phyloP scores from a whole-genome alignment of 768 basidiomycete species.

The Pulveroboletus sp. region DNA sequence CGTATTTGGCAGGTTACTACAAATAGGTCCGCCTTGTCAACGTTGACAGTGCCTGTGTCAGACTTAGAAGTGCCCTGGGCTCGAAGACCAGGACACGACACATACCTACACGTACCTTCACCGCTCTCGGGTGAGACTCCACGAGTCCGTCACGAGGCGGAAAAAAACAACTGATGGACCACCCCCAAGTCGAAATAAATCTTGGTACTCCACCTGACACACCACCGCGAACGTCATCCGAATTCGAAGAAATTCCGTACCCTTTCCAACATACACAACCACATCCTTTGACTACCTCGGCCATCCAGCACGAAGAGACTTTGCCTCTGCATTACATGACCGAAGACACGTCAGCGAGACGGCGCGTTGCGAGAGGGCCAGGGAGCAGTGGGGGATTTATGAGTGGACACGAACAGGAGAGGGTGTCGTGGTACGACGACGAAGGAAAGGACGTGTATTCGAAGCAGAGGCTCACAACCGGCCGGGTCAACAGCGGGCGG shows the following conservation, averaged over 20 bases:
- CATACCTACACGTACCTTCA: background rate
- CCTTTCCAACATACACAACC: slow-evolving; percentile 37
- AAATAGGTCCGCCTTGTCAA: slow-evolving; percentile 10
- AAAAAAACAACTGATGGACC: slow-evolving; percentile 46
- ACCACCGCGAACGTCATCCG: slow-evolving; percentile 50
- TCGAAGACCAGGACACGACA: background rate
- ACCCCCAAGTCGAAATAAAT: slow-evolving; percentile 64
- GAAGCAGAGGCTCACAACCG: slow-evolving; percentile 38
- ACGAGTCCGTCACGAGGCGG: slow-evolving; percentile 9
- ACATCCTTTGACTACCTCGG: slow-evolving; percentile 26
- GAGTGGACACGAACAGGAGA: slow-evolving; percentile 25
- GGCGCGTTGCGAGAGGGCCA: slow-evolving; percentile 38
- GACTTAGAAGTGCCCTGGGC: background rate
- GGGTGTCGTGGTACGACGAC: slow-evolving; percentile 39
- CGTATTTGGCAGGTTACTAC: background rate
- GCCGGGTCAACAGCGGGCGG: slow-evolving; percentile 53
- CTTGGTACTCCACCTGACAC: slow-evolving; percentile 55
- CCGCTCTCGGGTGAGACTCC: background rate
- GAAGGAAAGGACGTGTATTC: slow-evolving; percentile 68
- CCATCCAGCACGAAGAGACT: slow-evolving; percentile 33
- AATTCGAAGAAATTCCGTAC: slow-evolving; percentile 68
- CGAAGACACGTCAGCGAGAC: slow-evolving; percentile 45
- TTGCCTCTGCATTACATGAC: slow-evolving; percentile 51
- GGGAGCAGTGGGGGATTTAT: slow-evolving; percentile 30
- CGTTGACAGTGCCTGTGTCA: too few species aligned